These are phyloP conservation scores for Tremella mesenterica DNA, from an alignment of 768 basidiomycete species.

Conservation along the genomic window DNA sequence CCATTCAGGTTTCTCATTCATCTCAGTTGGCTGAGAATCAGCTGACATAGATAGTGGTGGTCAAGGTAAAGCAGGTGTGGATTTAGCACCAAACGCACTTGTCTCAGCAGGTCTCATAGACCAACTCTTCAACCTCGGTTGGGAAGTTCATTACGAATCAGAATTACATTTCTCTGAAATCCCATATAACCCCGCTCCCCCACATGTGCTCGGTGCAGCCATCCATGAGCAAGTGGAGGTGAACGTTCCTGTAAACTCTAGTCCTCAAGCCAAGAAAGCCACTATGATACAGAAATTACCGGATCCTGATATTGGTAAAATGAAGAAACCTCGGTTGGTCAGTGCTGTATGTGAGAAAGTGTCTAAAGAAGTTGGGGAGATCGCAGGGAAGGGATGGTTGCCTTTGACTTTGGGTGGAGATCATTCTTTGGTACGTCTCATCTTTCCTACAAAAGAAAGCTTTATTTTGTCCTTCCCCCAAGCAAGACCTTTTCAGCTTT, in stretches of 20 bases:
- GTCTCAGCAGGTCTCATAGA: slow-evolving; percentile 74
- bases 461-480: background rate
- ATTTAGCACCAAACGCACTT: slow-evolving; percentile 62
- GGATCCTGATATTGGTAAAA: slow-evolving; percentile 74
- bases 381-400: slow-evolving; percentile 68
- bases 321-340: slow-evolving; percentile 85
- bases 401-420: slow-evolving; percentile 92
- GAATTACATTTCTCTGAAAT: slow-evolving; percentile 66
- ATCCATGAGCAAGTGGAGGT: slow-evolving; percentile 35
- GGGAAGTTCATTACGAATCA: slow-evolving; percentile 82
- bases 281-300: slow-evolving; percentile 17
- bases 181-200: slow-evolving; percentile 34
- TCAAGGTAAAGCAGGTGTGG: slow-evolving; percentile 36
- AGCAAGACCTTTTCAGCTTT: too few species aligned
- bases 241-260: too few species aligned
- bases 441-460: background rate
- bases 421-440: slow-evolving; percentile 72
- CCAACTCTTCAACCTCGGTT: slow-evolving; percentile 70
- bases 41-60: slow-evolving; percentile 14
- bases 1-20: slow-evolving; percentile 66
- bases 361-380: slow-evolving; percentile 62
- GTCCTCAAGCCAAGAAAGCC: background rate
- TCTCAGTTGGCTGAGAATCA: background rate
- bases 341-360: slow-evolving; percentile 72
- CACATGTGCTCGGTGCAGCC: background rate